phyloP scores from a whole-genome alignment of 2,329 filamentous ascomycete genomes.

The Trichoderma atroviride region DNA sequence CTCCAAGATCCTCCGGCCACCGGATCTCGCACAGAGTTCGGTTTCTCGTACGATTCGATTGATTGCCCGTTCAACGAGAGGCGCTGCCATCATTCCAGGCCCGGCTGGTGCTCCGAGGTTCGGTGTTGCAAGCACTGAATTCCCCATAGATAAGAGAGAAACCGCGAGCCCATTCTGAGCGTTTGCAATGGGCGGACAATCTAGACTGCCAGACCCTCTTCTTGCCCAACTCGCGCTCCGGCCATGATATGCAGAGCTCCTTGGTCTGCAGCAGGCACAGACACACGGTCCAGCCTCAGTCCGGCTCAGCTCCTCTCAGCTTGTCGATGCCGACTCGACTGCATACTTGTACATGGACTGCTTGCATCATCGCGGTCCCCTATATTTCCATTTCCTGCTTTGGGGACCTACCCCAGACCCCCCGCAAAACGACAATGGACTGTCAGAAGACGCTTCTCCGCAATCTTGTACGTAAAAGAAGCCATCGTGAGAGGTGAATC shows the following conservation, averaged over 20 bases:
- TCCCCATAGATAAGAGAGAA: conserved; percentile 15
- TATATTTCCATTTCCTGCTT: background rate
- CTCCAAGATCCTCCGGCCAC: conserved; percentile 3
- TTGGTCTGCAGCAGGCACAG: background rate
- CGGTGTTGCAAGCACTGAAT: background rate
- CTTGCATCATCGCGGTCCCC: background rate
- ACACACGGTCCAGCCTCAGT: background rate
- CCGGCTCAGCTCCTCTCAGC: background rate
- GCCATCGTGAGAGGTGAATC: conserved; percentile 7
- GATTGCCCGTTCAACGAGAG: too few species aligned
- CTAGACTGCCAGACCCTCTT: conserved; percentile 14
- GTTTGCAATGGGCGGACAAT: conserved; percentile 1
- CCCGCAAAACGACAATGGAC: conserved; percentile 18
- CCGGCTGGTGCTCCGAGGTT: conserved; percentile 1
- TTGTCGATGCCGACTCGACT: background rate
- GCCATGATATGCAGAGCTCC: background rate
- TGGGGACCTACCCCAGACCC: conserved; percentile 17
- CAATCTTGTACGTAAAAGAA: conserved; percentile 26
- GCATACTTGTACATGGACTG: too few species aligned
- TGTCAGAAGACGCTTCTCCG: conserved; percentile 15
- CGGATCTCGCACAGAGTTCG: conserved; percentile 1
- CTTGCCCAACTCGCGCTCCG: background rate
- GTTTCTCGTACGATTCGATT: background rate
- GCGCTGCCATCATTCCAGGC: background rate
- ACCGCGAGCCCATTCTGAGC: background rate